Evolutionary conservation across 2,329 filamentous ascomycete species (phyloP).

Genomic region (Aspergillus alliaceus): DNA sequence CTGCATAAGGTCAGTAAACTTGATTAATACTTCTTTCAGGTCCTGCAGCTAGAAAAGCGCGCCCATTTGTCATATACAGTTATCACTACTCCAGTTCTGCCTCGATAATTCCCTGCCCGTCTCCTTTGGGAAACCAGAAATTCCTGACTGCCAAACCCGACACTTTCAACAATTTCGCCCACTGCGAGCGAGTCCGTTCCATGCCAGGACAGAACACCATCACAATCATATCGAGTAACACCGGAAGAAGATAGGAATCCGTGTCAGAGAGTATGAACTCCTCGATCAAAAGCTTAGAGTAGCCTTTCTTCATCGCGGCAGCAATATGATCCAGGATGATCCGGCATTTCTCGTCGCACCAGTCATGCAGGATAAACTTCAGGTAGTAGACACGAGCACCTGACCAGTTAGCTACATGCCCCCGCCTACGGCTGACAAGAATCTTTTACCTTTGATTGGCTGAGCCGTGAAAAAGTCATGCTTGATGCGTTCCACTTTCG

Average conservation of each 20-base stretch:
- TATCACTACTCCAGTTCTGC: too few species aligned
- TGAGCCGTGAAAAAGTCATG: slow-evolving; percentile 15
- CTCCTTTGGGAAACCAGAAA: slow-evolving; percentile 6
- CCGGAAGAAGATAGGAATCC: slow-evolving; percentile 24
- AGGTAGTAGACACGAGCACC: slow-evolving; percentile 41
- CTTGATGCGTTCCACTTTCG: slow-evolving; percentile 1
- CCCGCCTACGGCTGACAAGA: too few species aligned
- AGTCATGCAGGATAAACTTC: slow-evolving; percentile 42
- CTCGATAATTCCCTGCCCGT: background rate
- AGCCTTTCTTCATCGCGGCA: slow-evolving; percentile 31
- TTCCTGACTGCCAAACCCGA: slow-evolving; percentile 30
- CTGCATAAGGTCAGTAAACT: too few species aligned
- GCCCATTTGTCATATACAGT: too few species aligned
- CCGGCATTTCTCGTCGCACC: slow-evolving; percentile 32
- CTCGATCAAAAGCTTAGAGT: slow-evolving; percentile 42
- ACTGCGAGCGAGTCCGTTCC: slow-evolving; percentile 35
- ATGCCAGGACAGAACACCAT: slow-evolving; percentile 29
- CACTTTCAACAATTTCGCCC: slow-evolving; percentile 30
- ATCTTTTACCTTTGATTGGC: background rate
- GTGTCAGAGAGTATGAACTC: slow-evolving; percentile 40
- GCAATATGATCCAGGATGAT: slow-evolving; percentile 31
- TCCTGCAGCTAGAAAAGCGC: too few species aligned
- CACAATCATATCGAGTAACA: slow-evolving; percentile 37
- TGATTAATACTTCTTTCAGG: too few species aligned
- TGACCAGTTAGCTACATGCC: too few species aligned